Evolutionary conservation across 2,329 filamentous ascomycete genomes (phyloP), one percentile per base, ranked within the genome.

Genomic region (Colletotrichum echinochloae): DNA sequence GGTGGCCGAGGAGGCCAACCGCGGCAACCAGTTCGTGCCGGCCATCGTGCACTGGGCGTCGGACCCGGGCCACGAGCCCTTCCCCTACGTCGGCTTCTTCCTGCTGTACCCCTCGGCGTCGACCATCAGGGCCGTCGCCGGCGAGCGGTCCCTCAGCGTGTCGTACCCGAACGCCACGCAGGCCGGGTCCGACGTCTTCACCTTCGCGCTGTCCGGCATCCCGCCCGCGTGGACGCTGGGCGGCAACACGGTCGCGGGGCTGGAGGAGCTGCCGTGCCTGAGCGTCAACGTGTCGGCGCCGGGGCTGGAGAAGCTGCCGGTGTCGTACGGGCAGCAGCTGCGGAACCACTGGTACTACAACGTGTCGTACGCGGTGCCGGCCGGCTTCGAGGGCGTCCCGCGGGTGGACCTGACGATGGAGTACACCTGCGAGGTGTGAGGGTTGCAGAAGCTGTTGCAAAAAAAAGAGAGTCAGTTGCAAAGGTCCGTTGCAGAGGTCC

Each of bases 11-110:
- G 77, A 76, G 1, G 74, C 72, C 26, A 80, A 80, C 72, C 76
- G 82, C 7, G 80, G 81, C 1, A 72, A 80, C 37, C 81, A 83
- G 74, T 83, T 81, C 66, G 81, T 83, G 0, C 83, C 83, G 2
- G 82, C 82, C 4, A 83, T 84, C 41, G 82, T 83, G 0, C 83
- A 85, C 72, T 85, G 83, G 83, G 82, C 82, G 12, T 76, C 79
- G 1, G 82, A 85, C 60, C 77, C 79, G 16, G 57, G 62, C 0
- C 82, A 83, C 57, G 79, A 74, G 33, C 80, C 83, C 0, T 81
- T 77, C 41, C 82, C 82, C 0, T 82, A 82, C 66, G 76, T 77
- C 48, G 78, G 78, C 8, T 82, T 81, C 66, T 83, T 83, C 73
- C 77, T 76, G 28, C 74, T 84, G 28, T 84, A 82, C 63, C 82